Base-by-base conservation (phyloP, 1,284 basidiomycete species). In the Heterobasidion irregulare region DNA sequence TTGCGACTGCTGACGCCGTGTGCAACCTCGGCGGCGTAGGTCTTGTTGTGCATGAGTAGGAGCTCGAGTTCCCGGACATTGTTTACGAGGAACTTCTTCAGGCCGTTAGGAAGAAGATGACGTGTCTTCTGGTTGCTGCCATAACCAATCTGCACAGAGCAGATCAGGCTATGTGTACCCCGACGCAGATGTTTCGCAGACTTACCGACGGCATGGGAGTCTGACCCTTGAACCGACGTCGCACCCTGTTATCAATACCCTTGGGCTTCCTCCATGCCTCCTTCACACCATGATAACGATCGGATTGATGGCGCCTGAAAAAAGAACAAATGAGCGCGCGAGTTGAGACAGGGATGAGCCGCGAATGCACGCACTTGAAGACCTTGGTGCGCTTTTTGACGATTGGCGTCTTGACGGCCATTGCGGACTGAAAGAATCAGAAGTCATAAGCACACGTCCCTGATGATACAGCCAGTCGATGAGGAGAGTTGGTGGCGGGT, bases 201-300 rank as follows among this genome's bases (percentile, higher is more conserved):
- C 82, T 64, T 58, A 87, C 86, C 81, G 94, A 94, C 70, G 94
- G 94, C 94, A 97, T 97, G 61, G 94, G 82, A 61, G 83, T 80
- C 72, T 95, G 92, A 58, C 94, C 94, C 81, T 94, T 95, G 84
- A 98, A 97, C 66, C 94, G 87, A 68, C 94, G 87, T 71, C 94
- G 86, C 65, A 94, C 91, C 70, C 93, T 86, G 84, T 94, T 94
- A 72, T 94, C 93, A 67, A 94, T 94, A 90, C 92, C 89, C 84
- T 95, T 96, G 64, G 93, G 93, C 79, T 96, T 98, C 74, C 94
- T 83, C 95, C 94, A 98, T 80, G 90, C 80, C 80, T 95, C 93
- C 82, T 94, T 94, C 65, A 98, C 94, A 63, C 86, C 78, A 72
- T 90, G 83, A 79, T 96, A 98, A 71, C 95, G 89, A 79, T 97